Percentiles rank a stretch among this genome's conserved stretches.
These are phyloP conservation scores for Cutaneotrichosporon sp. DNA, from an alignment of 1,284 basidiomycete species.

Conservation along the genomic window DNA sequence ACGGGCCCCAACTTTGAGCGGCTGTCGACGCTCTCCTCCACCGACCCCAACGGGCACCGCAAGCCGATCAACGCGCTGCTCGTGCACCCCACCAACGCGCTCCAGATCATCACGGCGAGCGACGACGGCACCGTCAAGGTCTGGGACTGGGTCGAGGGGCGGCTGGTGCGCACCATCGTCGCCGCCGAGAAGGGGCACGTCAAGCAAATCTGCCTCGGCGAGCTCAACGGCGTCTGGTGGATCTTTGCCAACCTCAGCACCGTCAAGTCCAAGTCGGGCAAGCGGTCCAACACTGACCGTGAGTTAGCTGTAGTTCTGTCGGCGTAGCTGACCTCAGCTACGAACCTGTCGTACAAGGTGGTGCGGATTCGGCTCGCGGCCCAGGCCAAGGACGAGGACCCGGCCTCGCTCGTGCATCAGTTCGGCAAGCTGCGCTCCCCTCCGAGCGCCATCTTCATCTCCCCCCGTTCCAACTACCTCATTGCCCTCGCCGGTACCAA, in stretches of 20 bases:
- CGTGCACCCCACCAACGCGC: constrained; percentile 80
- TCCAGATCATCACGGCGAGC: constrained; percentile 86
- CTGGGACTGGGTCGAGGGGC: constrained; percentile 92
- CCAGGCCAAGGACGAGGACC: constrained; percentile 1
- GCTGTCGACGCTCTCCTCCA: constrained; percentile 72
- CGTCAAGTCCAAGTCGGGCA: constrained; percentile 25
- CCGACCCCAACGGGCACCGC: constrained; percentile 54
- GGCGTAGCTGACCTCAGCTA: constrained; percentile 11
- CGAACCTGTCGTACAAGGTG: constrained; percentile 30
- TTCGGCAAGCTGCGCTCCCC: constrained; percentile 39
- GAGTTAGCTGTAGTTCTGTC: no score
- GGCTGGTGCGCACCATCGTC: constrained; percentile 71
- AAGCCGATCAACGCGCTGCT: constrained; percentile 71
- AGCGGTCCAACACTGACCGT: constrained; percentile 20
- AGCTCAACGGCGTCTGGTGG: constrained; percentile 40
- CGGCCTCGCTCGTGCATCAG: constrained; percentile 10
- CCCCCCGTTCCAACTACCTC: constrained; percentile 70
- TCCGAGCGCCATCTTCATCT: constrained; percentile 61
- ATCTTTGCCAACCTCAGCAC: constrained; percentile 37
- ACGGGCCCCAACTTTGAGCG: constrained; percentile 65
- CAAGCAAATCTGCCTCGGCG: constrained; percentile 38
- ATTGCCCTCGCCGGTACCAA: constrained; percentile 78
- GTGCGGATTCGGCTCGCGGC: constrained; percentile 26
- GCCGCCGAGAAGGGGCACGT: constrained; percentile 67
- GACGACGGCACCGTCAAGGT: constrained; percentile 79